Evolutionary conservation across 805 yeast species (phyloP), one percentile per base, ranked within the genome.

Genomic region (Kodamaea lidongshanica): DNA sequence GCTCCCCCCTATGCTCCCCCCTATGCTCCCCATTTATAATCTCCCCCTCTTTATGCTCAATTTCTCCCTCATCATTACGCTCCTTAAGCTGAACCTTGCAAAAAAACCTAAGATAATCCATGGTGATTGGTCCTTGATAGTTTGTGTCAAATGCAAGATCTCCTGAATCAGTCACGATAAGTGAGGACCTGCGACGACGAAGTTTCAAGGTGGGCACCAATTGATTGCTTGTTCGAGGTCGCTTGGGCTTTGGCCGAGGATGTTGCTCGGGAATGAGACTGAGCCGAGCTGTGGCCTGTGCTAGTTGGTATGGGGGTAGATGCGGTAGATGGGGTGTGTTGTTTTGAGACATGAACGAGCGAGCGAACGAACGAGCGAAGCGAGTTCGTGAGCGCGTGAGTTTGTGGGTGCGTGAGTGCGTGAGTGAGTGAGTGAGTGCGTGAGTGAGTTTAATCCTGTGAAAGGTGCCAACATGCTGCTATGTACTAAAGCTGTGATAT

Each of bases 111-210:
- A 63, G 44, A 23, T 56, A 64, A 30, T 59, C 65, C 8, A 53
- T 48, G 3, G 67, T 60, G 12, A 63, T 44, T 1, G 62, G 56
- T 1, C 67, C 68, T 11, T 42, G 42, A 35, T 61, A 61, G 6
- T 45, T 48, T 0, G 56, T 43, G 13, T 58, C 58, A 32, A 45
- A 59, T 2, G 44, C 37, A 9, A 40, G 22, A 29, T 47, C 41
- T 1, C 61, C 63, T 9, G 40, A 37, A 4, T 27, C 35, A 9
- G 46, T 45, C 4, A 41, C 25, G 2, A 53, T 37, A 17, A 55
- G 44, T 0, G 61, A 57, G 2, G 60, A 50, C 10, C 63, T 35
- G 25, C 60, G 29, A 15, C 54, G n/a, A n/a, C n/a, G n/a, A n/a
- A n/a, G n/a, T n/a, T n/a, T n/a, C n/a, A n/a, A n/a, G n/a, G n/a